Evolutionary conservation across 495 filamentous ascomycete species (phyloP), one percentile per base, ranked within the genome.

Genomic region (Talaromyces stipitatus): DNA sequence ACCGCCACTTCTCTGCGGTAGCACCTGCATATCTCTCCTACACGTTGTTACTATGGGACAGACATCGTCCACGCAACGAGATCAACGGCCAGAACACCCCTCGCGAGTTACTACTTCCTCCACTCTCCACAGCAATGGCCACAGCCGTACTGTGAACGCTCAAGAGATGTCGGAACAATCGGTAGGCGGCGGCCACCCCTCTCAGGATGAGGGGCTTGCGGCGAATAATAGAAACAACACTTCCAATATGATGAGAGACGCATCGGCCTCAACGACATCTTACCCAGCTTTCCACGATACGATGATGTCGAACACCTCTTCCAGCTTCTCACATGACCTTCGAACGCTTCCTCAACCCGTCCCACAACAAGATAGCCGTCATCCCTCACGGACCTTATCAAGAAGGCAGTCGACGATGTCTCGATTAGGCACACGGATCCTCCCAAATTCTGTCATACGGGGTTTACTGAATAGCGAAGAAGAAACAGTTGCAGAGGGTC

Each of bases 381-480:
- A 5, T 61, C 74, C 74, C 23, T 66, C 73, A 48, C 71, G 73
- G 30, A 69, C 74, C 65, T 63, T 74, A 55, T 73, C 78, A 12
- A 71, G 77, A 59, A 72, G 76, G 52, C 77, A 74, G 55, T 78
- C 78, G 10, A 75, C 74, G 12, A 76, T 82, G 69, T 78, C 78
- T 50, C 67, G 78, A 9, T 58, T 82, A 27, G 75, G 77, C 20
- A 78, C 78, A 9, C 70, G 75, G 56, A 69, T 82, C 23, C 61
- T 80, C 22, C 77, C 78, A n/a, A 73, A 79, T 54, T 73, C 72
- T 12, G 71, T 78, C 12, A 76, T 74, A 12, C 71, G 72, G 23
- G 73, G 71, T 7, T 64, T 74, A 30, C 65, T 75, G 6, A 74
- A 60, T 57, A 77, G 77, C 48, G 69, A 75, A 62, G 72, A 77